Evolutionary conservation across 192 early-diverging fungal genomes (phyloP), one percentile per base, ranked within the genome.

Genomic region (Oehlia diaphana): DNA sequence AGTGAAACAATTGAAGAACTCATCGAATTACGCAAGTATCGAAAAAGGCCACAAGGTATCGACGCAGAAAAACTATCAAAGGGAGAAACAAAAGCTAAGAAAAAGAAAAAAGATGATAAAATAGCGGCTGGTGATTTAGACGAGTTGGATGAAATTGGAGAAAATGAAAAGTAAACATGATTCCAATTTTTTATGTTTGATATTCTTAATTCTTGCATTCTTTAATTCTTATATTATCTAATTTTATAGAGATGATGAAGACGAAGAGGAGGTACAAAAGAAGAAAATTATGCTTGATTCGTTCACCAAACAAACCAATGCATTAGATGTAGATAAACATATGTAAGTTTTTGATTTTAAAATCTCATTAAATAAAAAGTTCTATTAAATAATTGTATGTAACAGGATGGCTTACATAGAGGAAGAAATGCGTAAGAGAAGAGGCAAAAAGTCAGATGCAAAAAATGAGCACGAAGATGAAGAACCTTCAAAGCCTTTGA

Each of bases 361-460:
- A 5, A 66, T 6, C 19, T 66, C 2, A 79, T 39, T 5, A 42
- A 33, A 77, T n/a, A 63, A 23, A 53, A 7, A 2, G 7, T 28
- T 37, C 26, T 8, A 5, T 10, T 21, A 4, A 62, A 50, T 33
- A 74, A 2, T 49, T 83, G 21, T 75, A 63, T 61, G 26, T 72
- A 3, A 33, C 50, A 91, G 90, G 90, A 92, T 94, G 88, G 92
- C 91, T 67, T 97, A 90, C 64, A 95, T 97, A 71, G 95, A 97
- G 69, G 81, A 83, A 47, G 94, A 96, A 78, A 84, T 95, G 84
- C 82, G 87, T 53, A 91, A 91, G 72, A 84, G 87, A 63, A 80
- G 86, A 58, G 91, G 92, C 6, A 70, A 79, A 35, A 42, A 39
- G 44, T 82, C 50, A 12, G 72, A 31, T 21, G 62, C 39, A 12